Evolutionary conservation across 1,139 yeast species (phyloP), one percentile per base, ranked within the genome.

Genomic region (Sugiyamaella japonica): DNA sequence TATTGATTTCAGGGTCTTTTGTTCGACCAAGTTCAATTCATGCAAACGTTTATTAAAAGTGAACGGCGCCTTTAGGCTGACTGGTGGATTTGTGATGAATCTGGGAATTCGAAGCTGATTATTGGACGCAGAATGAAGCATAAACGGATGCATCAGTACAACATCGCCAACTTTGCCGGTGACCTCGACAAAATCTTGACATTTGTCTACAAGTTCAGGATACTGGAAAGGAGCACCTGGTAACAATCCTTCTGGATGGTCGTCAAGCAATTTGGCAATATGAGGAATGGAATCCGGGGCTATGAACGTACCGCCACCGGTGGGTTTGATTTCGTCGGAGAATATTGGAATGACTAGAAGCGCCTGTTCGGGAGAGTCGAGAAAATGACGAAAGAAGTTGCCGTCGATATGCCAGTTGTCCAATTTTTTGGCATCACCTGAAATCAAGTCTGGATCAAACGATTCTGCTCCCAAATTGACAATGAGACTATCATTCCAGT

Each of bases 361-460:
- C 1, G 57, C 59, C 34, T 56, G 59, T 28, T 56, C 59, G 13
- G 59, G 59, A 37, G 57, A 54, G 28, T 56, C 59, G 9, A 56
- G 40, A 42, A 54, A 56, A 31, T 56, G 57, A 9, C 47, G 36
- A 43, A 56, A 56, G 17, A 54, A 54, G 36, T 56, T 52, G 1
- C 59, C 59, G 39, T 56, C 59, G 25, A 50, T 56, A 40, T 56
- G 59, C 59, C 59, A 56, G 36, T 56, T 56, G 20, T 48, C 53
- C 8, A 55, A 49, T 20, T 55, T 48, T 6, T 43, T 25, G 20
- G 56, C 54, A 37, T 55, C 31, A 23, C 52, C 44, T 2, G 58
- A 54, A 15, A 43, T 42, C 25, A 36, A 39, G 7, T 49, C 39
- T 2, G 56, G 56, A 16, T 48, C 51, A 38, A 39, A 50, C 15